Base-by-base conservation (phyloP, 371 early-diverging fungal genomes). In the Rhizomucor miehei region DNA sequence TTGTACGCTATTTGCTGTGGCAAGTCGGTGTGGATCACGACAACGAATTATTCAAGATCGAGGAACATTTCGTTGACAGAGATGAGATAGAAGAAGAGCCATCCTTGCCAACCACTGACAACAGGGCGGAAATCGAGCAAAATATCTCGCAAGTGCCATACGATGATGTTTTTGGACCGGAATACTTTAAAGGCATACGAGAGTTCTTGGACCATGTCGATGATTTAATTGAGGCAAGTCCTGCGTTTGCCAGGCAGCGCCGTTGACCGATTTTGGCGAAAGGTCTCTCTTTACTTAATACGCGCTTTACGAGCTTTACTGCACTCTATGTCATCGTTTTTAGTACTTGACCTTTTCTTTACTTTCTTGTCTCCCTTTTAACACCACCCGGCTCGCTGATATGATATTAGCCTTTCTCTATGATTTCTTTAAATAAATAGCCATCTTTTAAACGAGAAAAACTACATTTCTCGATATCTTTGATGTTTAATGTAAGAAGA, bases 151-250 rank as follows among this genome's bases (percentile, higher is more conserved):
- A 17, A 35, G 38, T 17, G 47, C 40, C 24, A 40, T 46, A 65
- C 21, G 48, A 53, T 34, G 52, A 52, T 19, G 41, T 48, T 6
- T 38, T 75, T 13, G 72, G 72, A 8, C 76, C 69, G 21, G 76
- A 71, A 14, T 72, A 76, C 44, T 73, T 77, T 50, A 61, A 61
- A 59, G 66, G 73, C n/a, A 58, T 77, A 10, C 77, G 71, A 38
- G 44, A 56, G 48, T 77, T 77, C 56, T 43, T 77, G 21, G 72
- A 73, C 54, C 69, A 67, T 35, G 71, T 73, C 3, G 77, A 77
- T 66, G 63, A 67, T 38, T 44, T 77, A 40, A 71, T 77, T 48
- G 70, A 73, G 38, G 54, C 54, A 1, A 62, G 70, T 1, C 60
- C 74, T 29, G 62, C 67, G 12, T 71, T 71, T 57, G 44, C 25